phyloP scores from a whole-genome alignment of 768 basidiomycete genomes.

The Dioszegia aurantiaca region DNA sequence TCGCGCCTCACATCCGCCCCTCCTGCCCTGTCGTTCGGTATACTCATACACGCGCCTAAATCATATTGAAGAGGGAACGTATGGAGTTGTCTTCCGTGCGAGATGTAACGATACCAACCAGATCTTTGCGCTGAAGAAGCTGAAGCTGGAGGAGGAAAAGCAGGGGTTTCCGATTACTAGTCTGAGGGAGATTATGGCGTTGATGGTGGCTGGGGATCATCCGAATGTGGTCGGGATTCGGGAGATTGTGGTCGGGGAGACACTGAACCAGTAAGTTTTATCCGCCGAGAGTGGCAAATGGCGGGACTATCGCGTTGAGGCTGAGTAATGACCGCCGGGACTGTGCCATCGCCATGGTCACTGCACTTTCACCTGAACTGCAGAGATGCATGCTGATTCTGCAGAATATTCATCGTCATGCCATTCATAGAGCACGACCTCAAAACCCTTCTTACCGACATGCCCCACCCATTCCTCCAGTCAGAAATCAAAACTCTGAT shows the following conservation, averaged over 20 bases:
- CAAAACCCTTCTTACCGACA: slow-evolving; percentile 86
- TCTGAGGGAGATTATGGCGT: slow-evolving; percentile 88
- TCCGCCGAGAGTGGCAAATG: neutral
- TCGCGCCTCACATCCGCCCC: slow-evolving; percentile 70
- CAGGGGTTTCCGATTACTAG: slow-evolving; percentile 98
- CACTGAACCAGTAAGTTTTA: slow-evolving; percentile 88
- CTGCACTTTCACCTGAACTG: no score
- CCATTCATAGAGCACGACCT: slow-evolving; percentile 99
- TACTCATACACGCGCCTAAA: slow-evolving; percentile 92
- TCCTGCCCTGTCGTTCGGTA: slow-evolving; percentile 84
- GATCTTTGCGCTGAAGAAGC: slow-evolving; percentile 93
- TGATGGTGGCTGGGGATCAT: slow-evolving; percentile 81
- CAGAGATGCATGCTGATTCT: slow-evolving; percentile 8
- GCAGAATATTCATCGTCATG: slow-evolving; percentile 97
- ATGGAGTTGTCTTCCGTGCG: slow-evolving; percentile 96
- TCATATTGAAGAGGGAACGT: slow-evolving; percentile 97
- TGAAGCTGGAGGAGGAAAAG: slow-evolving; percentile 98
- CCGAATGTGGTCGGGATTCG: slow-evolving; percentile 96
- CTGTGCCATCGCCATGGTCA: no score
- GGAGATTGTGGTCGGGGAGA: slow-evolving; percentile 97
- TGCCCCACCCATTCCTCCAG: slow-evolving; percentile 95
- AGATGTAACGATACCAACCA: slow-evolving; percentile 90
- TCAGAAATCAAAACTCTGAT: slow-evolving; percentile 98
- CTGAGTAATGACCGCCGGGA: no score
- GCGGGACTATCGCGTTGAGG: no score